Base-by-base conservation (phyloP, 179 eudicot species). In the Corrigiola litoralis region DNA sequence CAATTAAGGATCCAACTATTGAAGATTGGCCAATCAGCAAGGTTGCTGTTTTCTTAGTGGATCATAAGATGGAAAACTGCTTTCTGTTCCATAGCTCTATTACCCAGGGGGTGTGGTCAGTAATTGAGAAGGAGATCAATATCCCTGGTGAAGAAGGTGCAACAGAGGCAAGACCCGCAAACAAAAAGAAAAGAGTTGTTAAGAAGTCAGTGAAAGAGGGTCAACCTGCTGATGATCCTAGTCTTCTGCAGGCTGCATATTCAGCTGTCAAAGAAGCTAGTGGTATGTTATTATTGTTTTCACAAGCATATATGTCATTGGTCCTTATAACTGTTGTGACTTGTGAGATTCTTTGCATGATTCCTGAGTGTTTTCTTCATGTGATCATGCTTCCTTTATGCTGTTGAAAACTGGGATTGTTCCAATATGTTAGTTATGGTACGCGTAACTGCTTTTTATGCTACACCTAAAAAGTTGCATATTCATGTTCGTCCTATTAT, bases 91-190 rank as follows among this genome's bases (percentile, higher is more conserved):
- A 77, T 63, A 65, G 95, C 61, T 63, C 86, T 38, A 72, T 76
- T 54, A 85, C 90, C 17, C 75, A 77, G 36, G 95, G 97, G 75
- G 91, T 83, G 12, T 94, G 95, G 98, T 87, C 97, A 4, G 65
- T 81, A 23, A 73, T 90, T 50, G 98, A 94, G 79, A 86, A 84
- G 71, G 83, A 71, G 67, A 24, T 78, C 37, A 63, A 66, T 47
- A 65, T 16, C 61, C 46, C 65, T 32, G 59, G 47, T 61, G 52
- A 65, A 46, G 86, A 76, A 61, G 65, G 58, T 66, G 40, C n/a
- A 2, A 61, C 16, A 37, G 82, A 68, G 47, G 67, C 44, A 10
- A 77, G 63, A 65, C 28, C 27, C 51, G 59, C 64, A 33, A 70
- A 63, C 57, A 81, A 73, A 69, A 70, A 77, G 65, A 68, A 65